Percentiles rank a stretch among this genome's conserved stretches.
Evolutionary conservation across 1,284 basidiomycete genomes (phyloP).

Genomic region (Malassezia caprae): DNA sequence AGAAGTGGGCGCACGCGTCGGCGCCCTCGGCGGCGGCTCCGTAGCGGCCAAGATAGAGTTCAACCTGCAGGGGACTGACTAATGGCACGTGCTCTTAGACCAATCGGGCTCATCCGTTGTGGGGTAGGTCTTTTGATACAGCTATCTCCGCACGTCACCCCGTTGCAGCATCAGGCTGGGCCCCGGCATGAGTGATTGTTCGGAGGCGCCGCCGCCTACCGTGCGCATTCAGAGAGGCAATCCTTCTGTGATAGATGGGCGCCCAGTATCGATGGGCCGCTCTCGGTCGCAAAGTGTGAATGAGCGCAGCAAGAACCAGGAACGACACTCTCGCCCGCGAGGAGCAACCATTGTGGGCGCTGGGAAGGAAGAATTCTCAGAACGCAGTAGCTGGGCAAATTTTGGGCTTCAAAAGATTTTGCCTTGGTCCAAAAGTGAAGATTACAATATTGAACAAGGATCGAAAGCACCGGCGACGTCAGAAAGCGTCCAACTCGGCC

Average conservation of each 20-base stretch:
- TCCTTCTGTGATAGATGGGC: neutral
- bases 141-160: neutral
- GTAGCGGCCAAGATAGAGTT: neutral
- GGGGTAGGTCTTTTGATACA: no score
- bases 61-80: neutral
- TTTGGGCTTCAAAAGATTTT: neutral
- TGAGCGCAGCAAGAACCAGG: neutral
- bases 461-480: neutral
- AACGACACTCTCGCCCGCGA: neutral
- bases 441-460: neutral
- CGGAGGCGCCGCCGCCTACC: neutral
- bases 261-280: neutral
- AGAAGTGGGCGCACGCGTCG: constrained; percentile 1
- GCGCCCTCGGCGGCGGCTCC: neutral
- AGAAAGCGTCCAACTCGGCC: neutral
- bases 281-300: neutral
- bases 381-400: neutral
- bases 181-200: neutral
- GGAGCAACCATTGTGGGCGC: neutral
- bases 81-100: neutral
- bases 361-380: neutral
- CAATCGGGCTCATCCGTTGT: neutral
- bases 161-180: neutral
- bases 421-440: neutral
- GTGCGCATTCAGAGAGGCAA: neutral